Evolutionary conservation across 2,329 filamentous ascomycete genomes (phyloP).

Genomic region (Elsinoe batatas): DNA sequence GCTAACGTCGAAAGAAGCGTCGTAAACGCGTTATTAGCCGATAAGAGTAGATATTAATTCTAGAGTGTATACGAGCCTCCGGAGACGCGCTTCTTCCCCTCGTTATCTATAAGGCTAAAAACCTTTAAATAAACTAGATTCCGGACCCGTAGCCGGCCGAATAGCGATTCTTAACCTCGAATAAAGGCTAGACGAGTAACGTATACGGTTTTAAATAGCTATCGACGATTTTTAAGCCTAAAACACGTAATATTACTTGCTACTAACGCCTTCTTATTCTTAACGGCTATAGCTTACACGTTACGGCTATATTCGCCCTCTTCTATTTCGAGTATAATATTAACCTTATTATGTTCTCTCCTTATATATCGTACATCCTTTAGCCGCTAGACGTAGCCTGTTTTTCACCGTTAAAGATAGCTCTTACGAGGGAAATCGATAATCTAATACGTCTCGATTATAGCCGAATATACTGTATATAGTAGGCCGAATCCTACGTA

Average conservation of each 20-base stretch:
- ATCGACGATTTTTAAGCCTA: neutral
- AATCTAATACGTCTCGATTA: too few species aligned
- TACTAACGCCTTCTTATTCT: neutral
- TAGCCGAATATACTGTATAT: too few species aligned
- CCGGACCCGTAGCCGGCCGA: neutral
- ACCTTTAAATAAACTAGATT: neutral
- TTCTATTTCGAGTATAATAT: neutral
- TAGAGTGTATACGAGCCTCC: neutral
- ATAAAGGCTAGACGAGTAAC: neutral
- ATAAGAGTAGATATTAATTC: neutral
- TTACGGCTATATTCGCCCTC: neutral
- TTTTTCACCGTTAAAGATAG: neutral
- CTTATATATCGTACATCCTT: neutral
- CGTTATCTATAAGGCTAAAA: neutral
- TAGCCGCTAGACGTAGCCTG: neutral
- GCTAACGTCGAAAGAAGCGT: neutral
- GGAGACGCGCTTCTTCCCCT: neutral
- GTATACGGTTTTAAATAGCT: neutral
- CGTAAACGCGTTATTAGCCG: neutral
- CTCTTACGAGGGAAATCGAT: too few species aligned
- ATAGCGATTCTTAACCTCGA: neutral
- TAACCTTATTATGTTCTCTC: neutral
- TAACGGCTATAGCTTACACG: neutral
- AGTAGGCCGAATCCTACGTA: too few species aligned
- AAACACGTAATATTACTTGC: neutral